Evolutionary conservation across 2,329 filamentous ascomycete species (phyloP), one percentile per base, ranked within the genome.

Genomic region (Ascochyta koolunga): DNA sequence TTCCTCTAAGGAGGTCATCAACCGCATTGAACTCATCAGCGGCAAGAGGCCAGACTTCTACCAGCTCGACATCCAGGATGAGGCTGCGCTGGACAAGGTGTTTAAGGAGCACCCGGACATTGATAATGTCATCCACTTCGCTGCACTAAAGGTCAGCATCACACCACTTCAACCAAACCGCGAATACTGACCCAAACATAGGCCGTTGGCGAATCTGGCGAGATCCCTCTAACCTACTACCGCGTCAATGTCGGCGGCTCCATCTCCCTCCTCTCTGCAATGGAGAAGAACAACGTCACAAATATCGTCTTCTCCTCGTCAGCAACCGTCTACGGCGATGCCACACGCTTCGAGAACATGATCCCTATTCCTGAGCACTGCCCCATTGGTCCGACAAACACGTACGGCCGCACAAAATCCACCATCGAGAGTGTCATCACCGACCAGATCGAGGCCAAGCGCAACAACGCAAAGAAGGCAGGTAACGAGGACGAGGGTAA

Each of bases 281-380:
- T 99, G 92, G 84, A 86, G 72, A 88, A 87, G 76, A 86, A 97
- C 83, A 89, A 93, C 78, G 93, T 99, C 66, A 86, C 86, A 79
- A 98, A 96, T 82, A 95, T 99, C 70, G 95, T 99, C 78, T 99
- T 99, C 81, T 98, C 93, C 57, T 97, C 92, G 59, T 97, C 93
- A 1, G 95, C 95, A 29, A 99, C 96, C 65, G 95, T 99, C 64
- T 99, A 99, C 77, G 95, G 95, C 73, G 96, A 99, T 78, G 95
- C 93, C 48, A 98, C 95, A 39, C 90, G 92, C 73, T 91, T 97
- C 79, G 87, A 89, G 65, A 89, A 96, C 83, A 99, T 99, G 95
- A 99, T 99, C 64, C 95, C 95, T 61, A 99, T 99, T 71, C 95
- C 95, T 45, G 95, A 99, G 80, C 83, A 90, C 77, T 99, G 95